Evolutionary conservation across 2,329 filamentous ascomycete species (phyloP), one percentile per base, ranked within the genome.

Genomic region (Paecilomyces dactylethromorphus): DNA sequence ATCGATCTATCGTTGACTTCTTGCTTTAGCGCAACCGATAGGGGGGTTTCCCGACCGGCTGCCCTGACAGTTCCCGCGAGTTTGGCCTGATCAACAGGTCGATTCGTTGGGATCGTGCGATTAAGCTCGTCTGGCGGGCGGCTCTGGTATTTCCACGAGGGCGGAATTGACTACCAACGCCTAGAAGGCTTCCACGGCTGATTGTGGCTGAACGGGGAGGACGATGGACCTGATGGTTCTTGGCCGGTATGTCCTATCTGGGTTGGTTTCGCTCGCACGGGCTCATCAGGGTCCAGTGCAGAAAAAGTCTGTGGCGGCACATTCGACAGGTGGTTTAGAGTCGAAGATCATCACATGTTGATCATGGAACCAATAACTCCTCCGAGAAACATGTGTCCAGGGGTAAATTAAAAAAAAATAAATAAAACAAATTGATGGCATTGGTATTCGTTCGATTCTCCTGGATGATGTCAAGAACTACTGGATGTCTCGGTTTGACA

Each of bases 141-240:
- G 54, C 22, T 35, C 54, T 32, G 26, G 53, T 54, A 54, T 54
- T 54, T 54, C 53, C 53, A 54, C 53, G 53, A 54, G 53, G 53
- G 18, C 33, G 35, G 35, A 18, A 21, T 32, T 5, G 22, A n/a
- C 53, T 24, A 35, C 22, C 29, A 33, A 26, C 15, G 15, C 13
- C 29, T 53, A 26, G 29, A 53, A 53, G 35, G 35, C 35, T 31
- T 26, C 51, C 13, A 31, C 26, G 51, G 51, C 15, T 12, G 3
- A 35, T 6, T 31, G 26, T 54, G 54, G 31, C 35, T 22, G 33
- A 29, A 39, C 21, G 33, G 21, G 53, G n/a, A 29, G 53, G 11
- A 22, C 18, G 53, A 32, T 31, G 22, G 12, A 29, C 4, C 4
- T 29, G 26, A 29, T 29, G 26, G 18, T 26, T 35, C 33, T 24